Percentiles rank a stretch among this genome's conserved stretches.
phyloP scores from a whole-genome alignment of 1,284 basidiomycete species.

The Thecaphora thlaspeos region DNA sequence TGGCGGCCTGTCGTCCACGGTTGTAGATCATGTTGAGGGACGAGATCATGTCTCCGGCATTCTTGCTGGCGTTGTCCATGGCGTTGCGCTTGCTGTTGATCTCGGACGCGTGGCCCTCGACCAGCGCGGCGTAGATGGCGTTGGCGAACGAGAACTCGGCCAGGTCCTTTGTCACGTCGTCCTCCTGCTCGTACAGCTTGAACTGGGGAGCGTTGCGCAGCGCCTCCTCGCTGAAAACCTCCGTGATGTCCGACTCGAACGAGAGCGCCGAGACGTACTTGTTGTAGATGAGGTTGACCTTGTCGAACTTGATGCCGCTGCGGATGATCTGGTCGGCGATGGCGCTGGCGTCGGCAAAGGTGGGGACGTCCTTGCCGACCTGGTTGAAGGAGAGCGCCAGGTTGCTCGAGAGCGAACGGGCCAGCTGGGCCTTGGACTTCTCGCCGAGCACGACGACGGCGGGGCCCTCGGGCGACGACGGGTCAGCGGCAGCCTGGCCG shows the following conservation, averaged over 20 bases:
- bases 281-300: constrained; percentile 85
- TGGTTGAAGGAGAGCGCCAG: constrained; percentile 90
- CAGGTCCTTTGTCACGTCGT: constrained; percentile 85
- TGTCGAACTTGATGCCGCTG: constrained; percentile 83
- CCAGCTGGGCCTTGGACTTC: constrained; percentile 93
- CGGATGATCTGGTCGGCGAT: constrained; percentile 91
- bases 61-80: constrained; percentile 99
- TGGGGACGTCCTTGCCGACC: constrained; percentile 94
- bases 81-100: constrained; percentile 80
- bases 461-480: constrained; percentile 33
- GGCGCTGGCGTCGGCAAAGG: constrained; percentile 89
- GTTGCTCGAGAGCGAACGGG: constrained; percentile 68
- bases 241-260: constrained; percentile 76
- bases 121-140: constrained; percentile 89
- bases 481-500: constrained; percentile 63
- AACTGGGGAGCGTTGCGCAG: constrained; percentile 64
- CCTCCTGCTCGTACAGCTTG: constrained; percentile 57
- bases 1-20: constrained; percentile 97
- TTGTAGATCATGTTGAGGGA: constrained; percentile 66
- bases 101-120: constrained; percentile 94
- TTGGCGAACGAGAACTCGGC: constrained; percentile 95
- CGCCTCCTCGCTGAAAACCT: constrained; percentile 63
- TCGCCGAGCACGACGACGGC: constrained; percentile 73
- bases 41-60: constrained; percentile 67
- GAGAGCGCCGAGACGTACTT: constrained; percentile 90